A percentile compares a stretch with the other conserved stretches of the same genome.
phyloP scores from a whole-genome alignment of 73 alveolate species.

The Paramecium caudatum region DNA sequence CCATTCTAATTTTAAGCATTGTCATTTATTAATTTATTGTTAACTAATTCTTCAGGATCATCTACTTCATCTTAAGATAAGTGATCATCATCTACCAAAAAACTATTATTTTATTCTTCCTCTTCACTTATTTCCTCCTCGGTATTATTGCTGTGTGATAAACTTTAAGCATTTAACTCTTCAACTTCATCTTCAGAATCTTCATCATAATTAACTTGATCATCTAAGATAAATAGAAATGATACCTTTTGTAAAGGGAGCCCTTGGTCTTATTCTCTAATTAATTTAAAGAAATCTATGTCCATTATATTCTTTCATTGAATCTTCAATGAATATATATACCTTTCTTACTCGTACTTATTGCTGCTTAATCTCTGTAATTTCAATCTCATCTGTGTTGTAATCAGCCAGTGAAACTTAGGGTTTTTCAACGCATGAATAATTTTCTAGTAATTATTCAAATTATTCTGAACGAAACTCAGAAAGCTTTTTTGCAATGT shows the following conservation, averaged over 20 bases:
- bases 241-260: slow-evolving; percentile 13
- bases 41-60: slow-evolving; percentile 8
- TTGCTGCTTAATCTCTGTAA: background rate
- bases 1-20: slow-evolving; percentile 6
- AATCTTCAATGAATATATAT: slow-evolving; percentile 14
- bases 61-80: slow-evolving; percentile 35
- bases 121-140: slow-evolving; percentile 5
- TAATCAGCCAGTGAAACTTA: background rate
- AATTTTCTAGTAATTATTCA: no score
- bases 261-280: background rate
- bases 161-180: background rate
- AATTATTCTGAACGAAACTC: no score
- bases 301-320: slow-evolving; percentile 14
- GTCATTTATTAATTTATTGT: background rate
- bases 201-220: slow-evolving; percentile 5
- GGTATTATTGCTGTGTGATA: background rate
- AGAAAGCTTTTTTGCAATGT: no score
- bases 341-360: background rate
- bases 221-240: background rate
- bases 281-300: slow-evolving; percentile 1
- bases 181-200: slow-evolving; percentile 35
- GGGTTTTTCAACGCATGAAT: background rate
- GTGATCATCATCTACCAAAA: slow-evolving; percentile 38
- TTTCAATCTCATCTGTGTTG: slow-evolving; percentile 34
- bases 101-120: background rate